Base-by-base conservation (phyloP, 2,329 filamentous ascomycete species). In the Chaetomium sp. region DNA sequence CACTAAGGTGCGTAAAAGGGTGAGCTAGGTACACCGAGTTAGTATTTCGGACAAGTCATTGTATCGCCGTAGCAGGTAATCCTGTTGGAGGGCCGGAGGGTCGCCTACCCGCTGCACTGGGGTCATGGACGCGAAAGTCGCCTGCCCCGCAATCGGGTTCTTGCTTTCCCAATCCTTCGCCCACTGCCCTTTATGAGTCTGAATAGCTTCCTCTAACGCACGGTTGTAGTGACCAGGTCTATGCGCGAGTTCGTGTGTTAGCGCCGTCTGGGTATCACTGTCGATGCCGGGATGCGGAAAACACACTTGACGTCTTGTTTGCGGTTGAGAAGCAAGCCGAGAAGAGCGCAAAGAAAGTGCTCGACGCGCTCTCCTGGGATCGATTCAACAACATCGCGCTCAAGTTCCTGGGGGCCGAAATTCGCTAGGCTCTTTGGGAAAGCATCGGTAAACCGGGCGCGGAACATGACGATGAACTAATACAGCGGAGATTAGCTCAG, bases 301-400 rank as follows among this genome's bases (percentile, higher is more conserved):
- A 60, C 90, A 73, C 82, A 97, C 94, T 99, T 96, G 69, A 97
- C 89, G 74, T 96, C 91, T 71, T 99, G 96, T 78, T 99, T 97
- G 71, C 94, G 86, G 72, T 99, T 99, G 67, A 99, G 79, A 54
- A 96, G 82, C 65, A 99, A 78, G 36, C 88, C 86, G 45, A 99
- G 77, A 62, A 99, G 74, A 60, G 91, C 91, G 76, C 95, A 99
- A 33, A 99, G 78, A 56, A 99, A 84, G 64, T 86, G 82, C 75
- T 97, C 92, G 47, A 89, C 86, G 67, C 91, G 86, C 66, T 95
- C 86, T 65, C 91, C 89, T 2, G 92, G 91, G 27, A 86, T 74
- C 49, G 80, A 74, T 69, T 92, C 89, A 59, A 86, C 83, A 51
- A 96, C 82, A 51, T 94, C 94, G 70, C 81, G 80, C 73, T 99